Conservation (phyloP, 1,284 basidiomycete genomes). For the Farysia itapuensis region DNA sequence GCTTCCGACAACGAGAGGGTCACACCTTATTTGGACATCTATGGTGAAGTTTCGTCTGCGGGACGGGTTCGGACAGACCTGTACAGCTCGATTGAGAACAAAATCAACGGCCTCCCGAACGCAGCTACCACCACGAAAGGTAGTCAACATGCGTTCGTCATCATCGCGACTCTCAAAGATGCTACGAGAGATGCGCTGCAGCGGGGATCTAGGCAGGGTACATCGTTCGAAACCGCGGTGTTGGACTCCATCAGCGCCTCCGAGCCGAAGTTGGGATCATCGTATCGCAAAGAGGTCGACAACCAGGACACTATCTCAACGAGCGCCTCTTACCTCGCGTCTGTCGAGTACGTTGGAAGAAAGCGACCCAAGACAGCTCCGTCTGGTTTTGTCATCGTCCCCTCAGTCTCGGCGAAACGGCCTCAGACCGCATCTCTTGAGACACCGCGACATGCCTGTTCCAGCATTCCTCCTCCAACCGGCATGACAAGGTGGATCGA, state of each 20-base stretch:
- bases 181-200: too few species aligned
- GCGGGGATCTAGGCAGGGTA: too few species aligned
- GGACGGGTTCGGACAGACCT: not conserved
- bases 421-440: not conserved
- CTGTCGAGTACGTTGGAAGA: too few species aligned
- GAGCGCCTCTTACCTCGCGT: too few species aligned
- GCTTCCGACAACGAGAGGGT: not conserved
- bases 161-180: not conserved
- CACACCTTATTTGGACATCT: not conserved
- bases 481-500: not conserved
- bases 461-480: not conserved
- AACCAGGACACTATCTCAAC: too few species aligned
- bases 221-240: not conserved
- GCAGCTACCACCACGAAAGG: not conserved
- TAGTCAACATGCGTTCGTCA: not conserved
- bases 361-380: not conserved
- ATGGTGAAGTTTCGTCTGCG: not conserved
- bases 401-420: not conserved
- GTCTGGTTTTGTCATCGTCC: not conserved
- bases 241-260: not conserved
- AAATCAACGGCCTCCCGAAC: not conserved
- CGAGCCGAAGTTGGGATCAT: too few species aligned
- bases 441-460: not conserved
- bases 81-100: not conserved
- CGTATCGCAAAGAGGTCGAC: too few species aligned